Percentiles rank a stretch among this genome's conserved stretches.
phyloP scores from a whole-genome alignment of 148 eudicot genomes.

The Tetragonia tetragonoides region DNA sequence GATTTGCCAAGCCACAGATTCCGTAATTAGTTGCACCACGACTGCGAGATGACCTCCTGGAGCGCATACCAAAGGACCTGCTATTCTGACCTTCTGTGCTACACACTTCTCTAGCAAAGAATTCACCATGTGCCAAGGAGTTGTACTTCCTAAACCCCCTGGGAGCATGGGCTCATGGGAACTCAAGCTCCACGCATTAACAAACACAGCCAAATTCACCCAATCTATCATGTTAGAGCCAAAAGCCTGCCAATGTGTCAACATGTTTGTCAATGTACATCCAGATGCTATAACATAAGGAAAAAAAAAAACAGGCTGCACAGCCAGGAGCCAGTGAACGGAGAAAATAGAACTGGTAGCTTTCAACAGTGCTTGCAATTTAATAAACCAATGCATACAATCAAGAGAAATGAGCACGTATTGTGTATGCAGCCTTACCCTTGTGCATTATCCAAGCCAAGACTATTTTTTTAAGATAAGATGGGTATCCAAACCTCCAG shows the following conservation, averaged over 20 bases:
- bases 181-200: conserved; percentile 72
- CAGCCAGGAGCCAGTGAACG: neutral
- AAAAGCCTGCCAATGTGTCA: conserved; percentile 44
- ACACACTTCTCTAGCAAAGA: conserved; percentile 51
- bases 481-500: too few relatives aligned
- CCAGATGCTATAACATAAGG: neutral
- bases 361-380: neutral
- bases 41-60: conserved; percentile 57
- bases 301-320: neutral
- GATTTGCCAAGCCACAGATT: conserved; percentile 81
- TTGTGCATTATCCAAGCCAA: too few relatives aligned
- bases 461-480: too few relatives aligned
- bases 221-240: conserved; percentile 61
- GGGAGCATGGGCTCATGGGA: conserved; percentile 46
- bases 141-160: conserved; percentile 28
- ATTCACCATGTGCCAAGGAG: conserved; percentile 57
- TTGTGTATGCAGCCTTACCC: neutral
- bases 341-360: neutral
- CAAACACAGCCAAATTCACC: conserved; percentile 78
- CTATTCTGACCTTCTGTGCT: conserved; percentile 41
- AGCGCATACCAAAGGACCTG: conserved; percentile 43
- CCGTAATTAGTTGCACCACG: conserved; percentile 72
- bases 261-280: neutral
- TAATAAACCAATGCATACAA: neutral
- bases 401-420: neutral